phyloP scores from a whole-genome alignment of 148 eudicot genomes.

The Amaranthus hypochondriacus region DNA sequence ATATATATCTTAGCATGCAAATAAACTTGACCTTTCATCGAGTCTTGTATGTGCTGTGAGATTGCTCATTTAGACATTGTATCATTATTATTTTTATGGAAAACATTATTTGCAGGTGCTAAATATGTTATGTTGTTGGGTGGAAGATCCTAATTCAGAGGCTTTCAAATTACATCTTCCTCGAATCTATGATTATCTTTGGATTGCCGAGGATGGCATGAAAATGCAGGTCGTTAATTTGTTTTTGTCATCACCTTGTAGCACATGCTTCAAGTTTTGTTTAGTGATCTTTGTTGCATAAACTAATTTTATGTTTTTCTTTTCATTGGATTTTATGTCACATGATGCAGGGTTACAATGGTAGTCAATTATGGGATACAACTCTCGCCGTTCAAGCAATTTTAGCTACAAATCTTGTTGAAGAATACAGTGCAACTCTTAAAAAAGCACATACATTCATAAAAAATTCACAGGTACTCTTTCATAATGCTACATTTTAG shows the following conservation, averaged over 20 bases:
- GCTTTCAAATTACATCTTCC: constrained; percentile 98
- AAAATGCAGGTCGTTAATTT: constrained; percentile 80
- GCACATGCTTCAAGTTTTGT: neutral
- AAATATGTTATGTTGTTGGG: constrained; percentile 99
- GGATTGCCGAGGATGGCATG: constrained; percentile 99
- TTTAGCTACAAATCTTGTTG: constrained; percentile 58
- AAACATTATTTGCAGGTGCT: constrained; percentile 37
- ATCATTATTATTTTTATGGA: neutral
- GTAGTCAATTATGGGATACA: constrained; percentile 95
- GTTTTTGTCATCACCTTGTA: neutral
- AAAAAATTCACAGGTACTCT: constrained; percentile 68
- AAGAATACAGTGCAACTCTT: constrained; percentile 65
- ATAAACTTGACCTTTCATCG: no score
- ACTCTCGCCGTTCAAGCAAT: constrained; percentile 89
- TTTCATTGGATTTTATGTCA: constrained; percentile 6
- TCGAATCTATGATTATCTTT: constrained; percentile 74
- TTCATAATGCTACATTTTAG: neutral
- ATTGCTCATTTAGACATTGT: no score
- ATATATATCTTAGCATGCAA: no score
- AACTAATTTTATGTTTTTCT: neutral
- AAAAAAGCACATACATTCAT: constrained; percentile 68
- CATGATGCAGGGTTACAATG: constrained; percentile 84
- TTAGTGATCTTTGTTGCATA: neutral
- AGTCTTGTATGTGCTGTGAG: no score
- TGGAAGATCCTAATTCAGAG: constrained; percentile 94